phyloP scores from a whole-genome alignment of 768 basidiomycete species.

The Boletellus sp. region DNA sequence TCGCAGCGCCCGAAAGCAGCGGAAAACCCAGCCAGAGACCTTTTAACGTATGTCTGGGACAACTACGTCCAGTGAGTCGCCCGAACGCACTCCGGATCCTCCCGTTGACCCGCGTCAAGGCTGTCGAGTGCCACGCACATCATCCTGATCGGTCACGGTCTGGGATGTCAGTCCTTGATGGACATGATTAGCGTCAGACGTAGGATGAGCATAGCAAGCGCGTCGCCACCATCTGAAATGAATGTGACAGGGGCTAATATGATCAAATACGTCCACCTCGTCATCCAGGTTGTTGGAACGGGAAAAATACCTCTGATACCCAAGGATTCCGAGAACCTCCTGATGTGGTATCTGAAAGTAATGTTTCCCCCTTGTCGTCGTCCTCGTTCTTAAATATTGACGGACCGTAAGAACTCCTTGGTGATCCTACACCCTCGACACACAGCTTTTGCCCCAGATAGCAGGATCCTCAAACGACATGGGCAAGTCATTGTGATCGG shows the following conservation, averaged over 20 bases:
- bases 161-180: slow-evolving; percentile 73
- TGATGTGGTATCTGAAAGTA: slow-evolving; percentile 73
- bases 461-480: slow-evolving; percentile 52
- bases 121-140: slow-evolving; percentile 70
- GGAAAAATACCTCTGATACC: slow-evolving; percentile 53
- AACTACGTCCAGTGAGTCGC: slow-evolving; percentile 85
- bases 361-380: slow-evolving; percentile 9
- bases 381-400: slow-evolving; percentile 4
- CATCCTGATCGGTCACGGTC: slow-evolving; percentile 83
- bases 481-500: slow-evolving; percentile 63
- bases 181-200: slow-evolving; percentile 70
- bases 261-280: slow-evolving; percentile 60
- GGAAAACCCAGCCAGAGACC: slow-evolving; percentile 49
- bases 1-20: slow-evolving; percentile 38
- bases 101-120: slow-evolving; percentile 36
- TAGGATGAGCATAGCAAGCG: slow-evolving; percentile 32
- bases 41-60: slow-evolving; percentile 90
- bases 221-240: not conserved
- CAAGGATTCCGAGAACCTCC: slow-evolving; percentile 51
- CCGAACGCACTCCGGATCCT: not conserved
- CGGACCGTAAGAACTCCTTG: slow-evolving; percentile 57
- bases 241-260: slow-evolving; percentile 43
- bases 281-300: slow-evolving; percentile 77
- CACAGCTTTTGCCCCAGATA: slow-evolving; percentile 40
- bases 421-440: slow-evolving; percentile 68